phyloP scores from a whole-genome alignment of 768 basidiomycete species.

The Leccinum rimulosum region DNA sequence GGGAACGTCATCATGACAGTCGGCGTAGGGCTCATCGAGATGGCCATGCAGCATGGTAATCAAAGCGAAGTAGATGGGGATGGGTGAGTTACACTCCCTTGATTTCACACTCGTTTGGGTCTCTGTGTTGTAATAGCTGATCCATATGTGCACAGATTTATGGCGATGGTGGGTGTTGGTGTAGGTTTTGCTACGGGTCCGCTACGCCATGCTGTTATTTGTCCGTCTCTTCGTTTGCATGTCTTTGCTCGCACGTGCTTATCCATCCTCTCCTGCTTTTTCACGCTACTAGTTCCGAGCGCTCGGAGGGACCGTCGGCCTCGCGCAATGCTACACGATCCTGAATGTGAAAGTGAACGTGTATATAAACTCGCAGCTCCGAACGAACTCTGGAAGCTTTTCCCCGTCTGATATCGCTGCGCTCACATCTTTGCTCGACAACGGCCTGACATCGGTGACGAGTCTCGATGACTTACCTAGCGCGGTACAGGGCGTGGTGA shows the following conservation, averaged over 20 bases:
- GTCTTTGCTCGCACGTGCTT: not conserved
- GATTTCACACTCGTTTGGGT: not conserved
- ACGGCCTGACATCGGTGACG: conserved; percentile 34
- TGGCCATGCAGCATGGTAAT: conserved; percentile 39
- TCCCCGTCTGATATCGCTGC: conserved; percentile 25
- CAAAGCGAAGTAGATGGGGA: conserved; percentile 30
- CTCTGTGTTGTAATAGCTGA: not conserved
- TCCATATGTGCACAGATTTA: conserved; percentile 30
- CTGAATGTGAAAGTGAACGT: conserved; percentile 41
- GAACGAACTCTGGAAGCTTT: conserved; percentile 28
- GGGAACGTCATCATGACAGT: conserved; percentile 38
- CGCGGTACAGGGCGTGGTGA: conserved; percentile 34
- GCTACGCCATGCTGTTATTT: conserved; percentile 42
- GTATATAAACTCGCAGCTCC: conserved; percentile 26
- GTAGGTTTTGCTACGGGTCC: conserved; percentile 42
- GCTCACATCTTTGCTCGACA: conserved; percentile 25
- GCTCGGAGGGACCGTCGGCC: conserved; percentile 51
- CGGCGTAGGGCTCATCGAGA: conserved; percentile 42
- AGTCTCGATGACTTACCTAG: conserved; percentile 38
- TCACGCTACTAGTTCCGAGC: conserved; percentile 37
- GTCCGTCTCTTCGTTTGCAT: conserved; percentile 27
- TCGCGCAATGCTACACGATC: conserved; percentile 52
- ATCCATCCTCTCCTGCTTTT: not conserved
- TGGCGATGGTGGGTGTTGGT: conserved; percentile 44
- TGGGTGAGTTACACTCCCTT: conserved; percentile 25